Conservation (phyloP, 2,329 filamentous ascomycete species). For the Aspergillus brunneoviolaceus region DNA sequence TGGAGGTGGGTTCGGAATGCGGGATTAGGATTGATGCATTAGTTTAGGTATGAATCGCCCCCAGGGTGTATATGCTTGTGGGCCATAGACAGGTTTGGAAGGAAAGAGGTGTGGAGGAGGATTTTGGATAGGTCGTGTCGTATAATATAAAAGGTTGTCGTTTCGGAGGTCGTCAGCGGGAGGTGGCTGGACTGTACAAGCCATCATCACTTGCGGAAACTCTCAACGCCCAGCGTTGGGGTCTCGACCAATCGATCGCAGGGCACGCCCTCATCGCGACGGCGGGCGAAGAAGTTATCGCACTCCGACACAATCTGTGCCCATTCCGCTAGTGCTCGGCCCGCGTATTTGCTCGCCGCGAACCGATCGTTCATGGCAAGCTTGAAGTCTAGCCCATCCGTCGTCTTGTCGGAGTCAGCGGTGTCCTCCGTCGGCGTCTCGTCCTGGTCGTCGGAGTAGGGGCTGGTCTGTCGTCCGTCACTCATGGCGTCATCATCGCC, state of each 20-base stretch:
- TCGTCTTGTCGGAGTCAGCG: constrained; percentile 11
- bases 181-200: background rate
- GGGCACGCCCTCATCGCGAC: constrained; percentile 62
- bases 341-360: constrained; percentile 57
- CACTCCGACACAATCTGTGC: constrained; percentile 61
- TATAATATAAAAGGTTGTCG: background rate
- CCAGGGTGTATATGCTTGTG: background rate
- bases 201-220: constrained; percentile 50
- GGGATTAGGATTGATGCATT: background rate
- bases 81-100: background rate
- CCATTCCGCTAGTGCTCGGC: constrained; percentile 65
- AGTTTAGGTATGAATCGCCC: background rate
- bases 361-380: constrained; percentile 29
- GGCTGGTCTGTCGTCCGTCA: constrained; percentile 7
- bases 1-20: background rate
- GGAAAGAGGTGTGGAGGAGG: background rate
- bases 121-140: background rate
- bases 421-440: background rate
- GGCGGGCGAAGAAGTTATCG: constrained; percentile 62
- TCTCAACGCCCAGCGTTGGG: constrained; percentile 61
- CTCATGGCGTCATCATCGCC: constrained; percentile 18
- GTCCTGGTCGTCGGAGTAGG: constrained; percentile 4
- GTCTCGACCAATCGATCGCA: constrained; percentile 59
- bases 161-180: background rate
- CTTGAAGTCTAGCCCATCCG: constrained; percentile 8